A percentile compares a stretch with the other conserved stretches of the same genome.
phyloP scores from a whole-genome alignment of 2,329 filamentous ascomycete species.

The Apiospora sp. region DNA sequence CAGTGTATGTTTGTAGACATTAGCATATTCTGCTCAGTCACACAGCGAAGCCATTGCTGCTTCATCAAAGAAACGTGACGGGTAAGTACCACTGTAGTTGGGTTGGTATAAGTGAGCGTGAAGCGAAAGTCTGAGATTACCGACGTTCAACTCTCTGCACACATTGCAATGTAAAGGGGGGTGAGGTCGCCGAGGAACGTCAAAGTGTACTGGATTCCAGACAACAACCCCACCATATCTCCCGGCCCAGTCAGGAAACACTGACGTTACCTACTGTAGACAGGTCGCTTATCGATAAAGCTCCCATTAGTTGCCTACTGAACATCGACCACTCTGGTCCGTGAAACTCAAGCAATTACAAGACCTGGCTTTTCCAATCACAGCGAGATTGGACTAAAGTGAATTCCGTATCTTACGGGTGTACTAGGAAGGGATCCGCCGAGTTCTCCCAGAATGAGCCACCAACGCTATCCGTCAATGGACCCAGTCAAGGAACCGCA shows the following conservation, averaged over 20 bases:
- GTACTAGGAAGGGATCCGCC: background rate
- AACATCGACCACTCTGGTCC: background rate
- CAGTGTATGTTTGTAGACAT: background rate
- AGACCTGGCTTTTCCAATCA: background rate
- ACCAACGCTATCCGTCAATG: constrained; percentile 64
- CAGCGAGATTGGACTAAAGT: background rate
- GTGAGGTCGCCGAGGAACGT: too few relatives aligned
- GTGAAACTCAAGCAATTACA: background rate
- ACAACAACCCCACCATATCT: constrained; percentile 3
- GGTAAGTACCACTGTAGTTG: background rate
- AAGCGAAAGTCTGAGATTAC: background rate
- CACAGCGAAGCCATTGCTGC: background rate
- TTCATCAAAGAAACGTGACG: background rate
- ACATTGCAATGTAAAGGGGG: background rate
- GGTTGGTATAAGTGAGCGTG: too few relatives aligned
- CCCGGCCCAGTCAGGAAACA: too few relatives aligned
- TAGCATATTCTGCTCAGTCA: background rate
- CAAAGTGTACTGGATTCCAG: background rate
- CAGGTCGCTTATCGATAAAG: constrained; percentile 16
- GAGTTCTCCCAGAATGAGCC: constrained; percentile 54
- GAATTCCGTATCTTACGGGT: background rate
- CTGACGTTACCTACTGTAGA: background rate
- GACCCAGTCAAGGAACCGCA: constrained; percentile 77
- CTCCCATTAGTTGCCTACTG: background rate
- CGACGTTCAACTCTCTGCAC: background rate